Evolutionary conservation across 768 basidiomycete genomes (phyloP).

Genomic region (Termitomyces sp.): DNA sequence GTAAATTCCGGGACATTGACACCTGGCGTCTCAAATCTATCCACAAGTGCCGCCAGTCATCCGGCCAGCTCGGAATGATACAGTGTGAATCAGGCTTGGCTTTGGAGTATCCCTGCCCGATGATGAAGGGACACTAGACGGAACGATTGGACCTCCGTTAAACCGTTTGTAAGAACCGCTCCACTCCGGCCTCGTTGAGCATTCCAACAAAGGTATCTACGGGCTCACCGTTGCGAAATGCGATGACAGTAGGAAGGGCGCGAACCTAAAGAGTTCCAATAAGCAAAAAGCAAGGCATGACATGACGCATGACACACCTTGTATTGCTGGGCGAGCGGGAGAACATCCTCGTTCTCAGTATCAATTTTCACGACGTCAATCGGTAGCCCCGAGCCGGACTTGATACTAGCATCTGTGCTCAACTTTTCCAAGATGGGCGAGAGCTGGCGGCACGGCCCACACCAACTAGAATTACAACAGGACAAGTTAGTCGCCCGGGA

Average conservation of each 20-base stretch:
- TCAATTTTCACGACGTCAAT: constrained; percentile 74
- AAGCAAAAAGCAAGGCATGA: neutral
- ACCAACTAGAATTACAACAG: constrained; percentile 52
- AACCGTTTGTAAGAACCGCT: constrained; percentile 38
- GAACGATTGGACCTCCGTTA: constrained; percentile 12
- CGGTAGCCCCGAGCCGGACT: constrained; percentile 47
- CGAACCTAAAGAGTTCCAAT: constrained; percentile 41
- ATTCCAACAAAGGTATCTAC: constrained; percentile 63
- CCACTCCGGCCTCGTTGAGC: constrained; percentile 35
- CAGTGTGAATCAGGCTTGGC: neutral
- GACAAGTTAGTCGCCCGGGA: neutral
- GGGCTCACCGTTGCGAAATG: constrained; percentile 59
- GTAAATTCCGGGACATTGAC: neutral
- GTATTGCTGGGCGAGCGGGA: constrained; percentile 43
- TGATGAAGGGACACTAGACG: neutral
- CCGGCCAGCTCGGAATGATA: neutral
- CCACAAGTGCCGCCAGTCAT: neutral
- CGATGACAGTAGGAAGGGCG: constrained; percentile 77
- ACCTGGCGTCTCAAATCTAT: neutral
- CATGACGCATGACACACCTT: constrained; percentile 30
- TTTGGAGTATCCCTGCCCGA: neutral
- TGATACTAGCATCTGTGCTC: constrained; percentile 34
- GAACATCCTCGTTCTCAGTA: constrained; percentile 48
- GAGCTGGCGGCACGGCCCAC: constrained; percentile 66
- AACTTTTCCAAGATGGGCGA: constrained; percentile 64